These are phyloP conservation scores for Fraxinus anomala DNA, from an alignment of 257 asterid species.

Conservation along the genomic window DNA sequence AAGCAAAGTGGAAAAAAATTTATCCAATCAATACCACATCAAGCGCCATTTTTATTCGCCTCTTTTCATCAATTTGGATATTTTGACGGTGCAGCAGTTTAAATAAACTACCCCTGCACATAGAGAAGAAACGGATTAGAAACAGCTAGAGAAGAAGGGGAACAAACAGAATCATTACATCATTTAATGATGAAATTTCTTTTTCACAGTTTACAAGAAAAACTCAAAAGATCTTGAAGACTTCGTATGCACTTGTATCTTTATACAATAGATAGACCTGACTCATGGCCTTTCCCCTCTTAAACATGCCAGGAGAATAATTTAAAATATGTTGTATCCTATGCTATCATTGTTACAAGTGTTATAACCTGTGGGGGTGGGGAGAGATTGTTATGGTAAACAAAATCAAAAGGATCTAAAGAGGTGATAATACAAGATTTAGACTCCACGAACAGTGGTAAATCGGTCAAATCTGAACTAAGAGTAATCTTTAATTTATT, in stretches of 20 bases:
- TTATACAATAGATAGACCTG: background rate
- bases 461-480: background rate
- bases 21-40: slow-evolving; percentile 73
- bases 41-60: slow-evolving; percentile 89
- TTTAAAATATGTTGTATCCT: background rate
- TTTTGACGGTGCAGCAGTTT: slow-evolving; percentile 80
- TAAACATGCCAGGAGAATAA: background rate
- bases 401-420: background rate
- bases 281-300: background rate
- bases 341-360: background rate
- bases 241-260: background rate
- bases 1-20: slow-evolving; percentile 24
- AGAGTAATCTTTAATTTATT: background rate
- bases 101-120: slow-evolving; percentile 92
- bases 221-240: background rate
- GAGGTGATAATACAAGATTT: background rate
- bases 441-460: slow-evolving; percentile 1
- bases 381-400: background rate
- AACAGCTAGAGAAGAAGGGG: slow-evolving; percentile 19
- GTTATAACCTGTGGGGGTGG: background rate
- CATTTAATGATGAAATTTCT: background rate
- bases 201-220: slow-evolving; percentile 2
- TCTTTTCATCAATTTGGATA: slow-evolving; percentile 76
- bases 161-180: slow-evolving; percentile 5
- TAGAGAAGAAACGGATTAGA: slow-evolving; percentile 21